Evolutionary conservation across 441 rosid species (phyloP), one percentile per base, ranked within the genome.

Genomic region (Kokia cookei): DNA sequence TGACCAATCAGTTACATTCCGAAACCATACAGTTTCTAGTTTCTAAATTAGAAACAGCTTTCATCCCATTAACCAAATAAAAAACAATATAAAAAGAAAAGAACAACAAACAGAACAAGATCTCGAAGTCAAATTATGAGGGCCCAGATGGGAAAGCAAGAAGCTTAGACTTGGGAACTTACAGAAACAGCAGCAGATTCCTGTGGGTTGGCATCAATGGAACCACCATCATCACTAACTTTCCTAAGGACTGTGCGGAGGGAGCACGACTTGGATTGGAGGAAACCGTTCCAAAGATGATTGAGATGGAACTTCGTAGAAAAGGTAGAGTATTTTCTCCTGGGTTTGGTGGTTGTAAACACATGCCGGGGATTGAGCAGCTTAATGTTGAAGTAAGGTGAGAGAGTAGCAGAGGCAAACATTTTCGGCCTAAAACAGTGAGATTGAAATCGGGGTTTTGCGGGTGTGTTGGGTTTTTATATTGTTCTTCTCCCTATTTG

Each of bases 181-280:
- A 92, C 96, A 81, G 86, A 76, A 62, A 69, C 62, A 75, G 86
- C 47, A 69, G 83, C 65, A 9, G 86, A 79, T 29, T 75, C 73
- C 66, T 55, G 82, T 0, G 83, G 72, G 17, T 78, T 47, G 47
- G 86, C 71, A 73, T 82, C 84, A 51, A 80, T 19, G 54, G 82
- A 74, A 27, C 81, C 79, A 26, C 81, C 89, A 69, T 77, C 88
- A 76, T 74, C 37, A 59, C 75, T 37, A 76, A 65, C 82, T 75
- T 81, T 76, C 15, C 77, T 53, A 35, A 76, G 70, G 0, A 81
- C 73, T 48, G 78, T 27, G 79, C 83, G 63, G 55, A 32, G 19
- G 43, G 79, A 75, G 71, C n/a, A 73, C 7, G 83, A 57, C 1
- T 55, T 75, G 77, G 77, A 73, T 17, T 77, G 11, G 37, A 76